Evolutionary conservation across 2,329 filamentous ascomycete genomes (phyloP).

Genomic region (Tolypocladium cylindrosporum): DNA sequence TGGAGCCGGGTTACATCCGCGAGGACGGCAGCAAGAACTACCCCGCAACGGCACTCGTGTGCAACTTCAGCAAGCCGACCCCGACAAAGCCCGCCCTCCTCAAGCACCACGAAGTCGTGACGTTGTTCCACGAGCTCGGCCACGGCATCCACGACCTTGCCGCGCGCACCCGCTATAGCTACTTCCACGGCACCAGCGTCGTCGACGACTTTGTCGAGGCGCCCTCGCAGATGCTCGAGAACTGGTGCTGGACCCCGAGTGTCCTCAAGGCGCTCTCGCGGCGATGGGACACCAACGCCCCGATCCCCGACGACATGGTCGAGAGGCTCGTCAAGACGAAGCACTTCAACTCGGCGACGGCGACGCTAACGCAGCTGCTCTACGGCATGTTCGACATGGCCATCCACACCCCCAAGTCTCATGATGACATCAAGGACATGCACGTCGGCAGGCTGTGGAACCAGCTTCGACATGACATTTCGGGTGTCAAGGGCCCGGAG

Average conservation of each 20-base stretch:
- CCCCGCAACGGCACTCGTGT: constrained; percentile 70
- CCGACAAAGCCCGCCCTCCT: constrained; percentile 66
- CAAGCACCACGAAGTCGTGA: constrained; percentile 76
- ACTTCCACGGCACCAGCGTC: constrained; percentile 58
- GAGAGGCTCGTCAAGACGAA: constrained; percentile 66
- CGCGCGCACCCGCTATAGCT: constrained; percentile 51
- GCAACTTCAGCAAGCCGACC: constrained; percentile 78
- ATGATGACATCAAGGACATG: constrained; percentile 56
- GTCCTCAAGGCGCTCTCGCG: constrained; percentile 58
- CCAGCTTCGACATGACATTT: constrained; percentile 59
- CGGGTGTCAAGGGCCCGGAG: constrained; percentile 65
- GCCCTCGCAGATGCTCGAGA: constrained; percentile 64
- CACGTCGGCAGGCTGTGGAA: constrained; percentile 63
- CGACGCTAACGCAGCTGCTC: constrained; percentile 69
- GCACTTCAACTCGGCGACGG: constrained; percentile 71
- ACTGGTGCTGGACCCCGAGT: constrained; percentile 63
- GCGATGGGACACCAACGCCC: constrained; percentile 61
- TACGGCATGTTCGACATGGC: constrained; percentile 82
- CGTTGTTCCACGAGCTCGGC: constrained; percentile 69
- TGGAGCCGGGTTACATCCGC: constrained; percentile 61
- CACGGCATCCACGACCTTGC: constrained; percentile 62
- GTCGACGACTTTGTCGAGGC: constrained; percentile 64
- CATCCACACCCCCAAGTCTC: constrained; percentile 60
- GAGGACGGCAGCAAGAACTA: constrained; percentile 62
- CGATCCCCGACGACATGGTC: constrained; percentile 66